A percentile compares a stretch with the other conserved stretches of the same genome.
These are phyloP conservation scores for Hypsizygus marmoreus DNA, from an alignment of 768 basidiomycete species.

Conservation along the genomic window DNA sequence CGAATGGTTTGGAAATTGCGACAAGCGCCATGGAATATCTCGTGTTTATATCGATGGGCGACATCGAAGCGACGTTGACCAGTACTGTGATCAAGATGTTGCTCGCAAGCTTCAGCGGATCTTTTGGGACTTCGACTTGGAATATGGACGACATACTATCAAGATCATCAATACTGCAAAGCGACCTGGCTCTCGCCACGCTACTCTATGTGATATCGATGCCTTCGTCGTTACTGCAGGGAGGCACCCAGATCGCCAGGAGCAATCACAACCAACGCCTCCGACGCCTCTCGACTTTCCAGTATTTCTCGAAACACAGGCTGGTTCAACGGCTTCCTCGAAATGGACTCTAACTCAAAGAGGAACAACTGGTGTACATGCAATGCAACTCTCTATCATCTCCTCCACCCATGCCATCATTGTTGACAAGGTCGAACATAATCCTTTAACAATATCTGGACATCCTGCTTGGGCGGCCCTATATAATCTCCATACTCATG, in stretches of 20 bases:
- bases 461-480: conserved; percentile 84
- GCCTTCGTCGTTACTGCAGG: conserved; percentile 67
- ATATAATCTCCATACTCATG: conserved; percentile 67
- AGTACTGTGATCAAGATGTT: conserved; percentile 33
- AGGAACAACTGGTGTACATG: conserved; percentile 74
- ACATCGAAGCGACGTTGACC: conserved; percentile 45
- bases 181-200: conserved; percentile 34
- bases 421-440: conserved; percentile 86
- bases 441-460: conserved; percentile 69
- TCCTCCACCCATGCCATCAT: conserved; percentile 72
- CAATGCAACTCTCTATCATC: conserved; percentile 75
- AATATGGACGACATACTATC: conserved; percentile 55
- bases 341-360: conserved; percentile 63
- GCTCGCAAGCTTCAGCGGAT: conserved; percentile 59
- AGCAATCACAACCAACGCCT: conserved; percentile 1
- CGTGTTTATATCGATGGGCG: conserved; percentile 61
- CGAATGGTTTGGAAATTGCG: conserved; percentile 74
- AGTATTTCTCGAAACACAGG: conserved; percentile 8
- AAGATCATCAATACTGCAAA: conserved; percentile 60
- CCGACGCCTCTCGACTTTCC: conserved; percentile 2
- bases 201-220: conserved; percentile 54
- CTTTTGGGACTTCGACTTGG: conserved; percentile 60
- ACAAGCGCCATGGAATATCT: conserved; percentile 54
- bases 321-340: conserved; percentile 1
- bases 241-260: conserved; percentile 6